phyloP scores from a whole-genome alignment of 176 grass and related monocot species.

The Rhynchospora pubera region DNA sequence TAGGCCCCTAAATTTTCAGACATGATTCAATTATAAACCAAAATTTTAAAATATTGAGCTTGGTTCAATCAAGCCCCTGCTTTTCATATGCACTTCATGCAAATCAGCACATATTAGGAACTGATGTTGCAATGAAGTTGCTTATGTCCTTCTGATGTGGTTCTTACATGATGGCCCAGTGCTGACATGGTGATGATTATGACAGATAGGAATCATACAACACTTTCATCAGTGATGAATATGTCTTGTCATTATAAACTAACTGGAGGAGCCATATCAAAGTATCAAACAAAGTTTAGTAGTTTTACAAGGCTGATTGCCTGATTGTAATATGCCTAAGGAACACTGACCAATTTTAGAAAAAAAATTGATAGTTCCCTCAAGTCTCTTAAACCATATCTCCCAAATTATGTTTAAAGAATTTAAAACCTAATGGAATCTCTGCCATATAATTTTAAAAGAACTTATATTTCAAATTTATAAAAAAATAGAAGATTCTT shows the following conservation, averaged over 20 bases:
- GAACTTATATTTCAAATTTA: background rate
- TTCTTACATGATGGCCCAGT: background rate
- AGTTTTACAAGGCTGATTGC: background rate
- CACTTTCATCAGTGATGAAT: background rate
- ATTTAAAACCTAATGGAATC: background rate
- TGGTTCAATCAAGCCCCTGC: background rate
- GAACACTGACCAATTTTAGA: background rate
- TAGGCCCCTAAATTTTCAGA: background rate
- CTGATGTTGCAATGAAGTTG: background rate
- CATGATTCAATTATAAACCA: background rate
- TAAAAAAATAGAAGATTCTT: background rate
- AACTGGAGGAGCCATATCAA: background rate
- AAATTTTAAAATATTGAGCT: background rate
- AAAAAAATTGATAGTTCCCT: background rate
- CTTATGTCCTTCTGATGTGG: background rate
- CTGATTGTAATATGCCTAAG: background rate
- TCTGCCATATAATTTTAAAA: background rate
- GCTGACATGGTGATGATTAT: background rate
- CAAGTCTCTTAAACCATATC: background rate
- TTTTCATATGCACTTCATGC: background rate
- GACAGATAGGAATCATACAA: background rate
- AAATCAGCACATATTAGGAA: background rate
- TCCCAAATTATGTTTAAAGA: background rate
- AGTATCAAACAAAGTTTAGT: background rate
- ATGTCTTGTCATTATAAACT: background rate